phyloP scores from a whole-genome alignment of 2,329 filamentous ascomycete genomes.

The Tolypocladium inflatum region DNA sequence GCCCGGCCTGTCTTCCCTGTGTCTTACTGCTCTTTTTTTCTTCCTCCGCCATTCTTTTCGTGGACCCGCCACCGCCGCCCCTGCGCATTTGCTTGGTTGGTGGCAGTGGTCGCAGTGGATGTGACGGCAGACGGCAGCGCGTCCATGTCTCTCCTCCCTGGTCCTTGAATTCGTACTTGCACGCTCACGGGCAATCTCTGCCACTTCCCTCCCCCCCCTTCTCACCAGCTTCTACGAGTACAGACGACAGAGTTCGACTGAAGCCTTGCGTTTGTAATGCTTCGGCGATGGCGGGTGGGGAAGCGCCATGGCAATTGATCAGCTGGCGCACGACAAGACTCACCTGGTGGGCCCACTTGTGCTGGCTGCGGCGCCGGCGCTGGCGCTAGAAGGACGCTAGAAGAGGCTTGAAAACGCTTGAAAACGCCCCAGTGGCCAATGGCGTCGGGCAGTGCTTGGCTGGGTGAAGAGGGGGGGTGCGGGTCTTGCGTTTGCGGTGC shows the following conservation, averaged over 20 bases:
- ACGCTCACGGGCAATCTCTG: neutral
- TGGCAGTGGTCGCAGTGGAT: neutral
- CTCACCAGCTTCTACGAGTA: neutral
- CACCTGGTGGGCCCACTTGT: neutral
- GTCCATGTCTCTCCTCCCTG: neutral
- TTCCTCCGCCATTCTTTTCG: neutral
- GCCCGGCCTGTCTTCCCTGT: neutral
- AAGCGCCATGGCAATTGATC: neutral
- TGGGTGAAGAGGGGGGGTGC: neutral
- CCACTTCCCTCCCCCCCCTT: neutral
- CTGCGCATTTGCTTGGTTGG: neutral
- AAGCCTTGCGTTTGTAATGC: neutral
- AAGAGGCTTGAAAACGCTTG: slow-evolving; percentile 7
- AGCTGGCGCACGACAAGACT: neutral
- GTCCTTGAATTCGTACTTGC: neutral
- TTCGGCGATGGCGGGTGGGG: neutral
- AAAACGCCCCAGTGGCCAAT: neutral
- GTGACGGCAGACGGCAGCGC: neutral
- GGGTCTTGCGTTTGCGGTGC: neutral
- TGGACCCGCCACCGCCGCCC: neutral
- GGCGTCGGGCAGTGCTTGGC: neutral
- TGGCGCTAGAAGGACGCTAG: slow-evolving; percentile 17
- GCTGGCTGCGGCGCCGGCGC: neutral
- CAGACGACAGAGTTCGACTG: neutral
- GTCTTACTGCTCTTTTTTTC: neutral